Evolutionary conservation across 257 asterid species (phyloP).

Genomic region (Marsdenia floribunda): DNA sequence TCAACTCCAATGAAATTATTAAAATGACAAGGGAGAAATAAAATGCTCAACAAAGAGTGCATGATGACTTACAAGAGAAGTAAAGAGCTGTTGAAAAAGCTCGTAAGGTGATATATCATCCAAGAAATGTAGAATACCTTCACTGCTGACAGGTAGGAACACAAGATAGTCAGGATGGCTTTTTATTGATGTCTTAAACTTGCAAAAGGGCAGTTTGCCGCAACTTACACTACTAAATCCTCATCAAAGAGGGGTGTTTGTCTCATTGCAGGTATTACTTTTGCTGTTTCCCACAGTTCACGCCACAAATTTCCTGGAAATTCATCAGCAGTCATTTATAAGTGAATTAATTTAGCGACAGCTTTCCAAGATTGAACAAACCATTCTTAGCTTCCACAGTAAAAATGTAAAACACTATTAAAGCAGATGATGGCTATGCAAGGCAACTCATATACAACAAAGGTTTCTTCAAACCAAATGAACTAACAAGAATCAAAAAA

Average conservation of each 20-base stretch:
- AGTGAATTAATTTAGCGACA: not conserved
- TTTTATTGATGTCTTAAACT: conserved; percentile 3
- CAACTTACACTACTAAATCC: conserved; percentile 94
- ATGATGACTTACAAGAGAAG: conserved; percentile 65
- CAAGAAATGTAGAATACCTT: conserved; percentile 68
- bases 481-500: not conserved
- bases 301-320: conserved; percentile 92
- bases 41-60: conserved; percentile 4
- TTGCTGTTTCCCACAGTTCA: conserved; percentile 96
- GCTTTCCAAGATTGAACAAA: not conserved
- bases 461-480: not conserved
- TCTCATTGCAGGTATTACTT: conserved; percentile 84
- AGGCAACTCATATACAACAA: not conserved
- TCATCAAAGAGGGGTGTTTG: conserved; percentile 95
- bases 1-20: not conserved
- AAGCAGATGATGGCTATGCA: not conserved
- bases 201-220: conserved; percentile 7
- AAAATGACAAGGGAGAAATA: not conserved
- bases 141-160: conserved; percentile 47
- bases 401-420: not conserved
- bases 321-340: conserved; percentile 20
- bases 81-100: conserved; percentile 83
- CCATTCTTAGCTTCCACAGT: not conserved
- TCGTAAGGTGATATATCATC: conserved; percentile 65
- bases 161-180: conserved; percentile 10